Conservation (phyloP, 495 filamentous ascomycete species). For the Annulohypoxylon maeteangense region DNA sequence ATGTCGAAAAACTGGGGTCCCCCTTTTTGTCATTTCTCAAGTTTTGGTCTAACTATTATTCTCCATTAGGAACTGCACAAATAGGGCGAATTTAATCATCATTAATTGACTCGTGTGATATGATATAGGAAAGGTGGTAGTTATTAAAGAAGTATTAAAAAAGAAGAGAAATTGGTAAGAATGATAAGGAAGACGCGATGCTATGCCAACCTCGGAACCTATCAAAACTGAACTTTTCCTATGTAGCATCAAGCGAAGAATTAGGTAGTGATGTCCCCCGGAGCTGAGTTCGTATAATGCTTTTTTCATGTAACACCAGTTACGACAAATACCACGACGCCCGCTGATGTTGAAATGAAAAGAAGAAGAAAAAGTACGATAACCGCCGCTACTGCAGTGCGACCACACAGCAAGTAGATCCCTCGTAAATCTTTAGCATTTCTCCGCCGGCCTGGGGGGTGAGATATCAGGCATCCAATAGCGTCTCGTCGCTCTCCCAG, state of each 20-base stretch:
- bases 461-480: conserved; percentile 45
- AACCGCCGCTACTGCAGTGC: conserved; percentile 41
- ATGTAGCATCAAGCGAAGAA: not conserved
- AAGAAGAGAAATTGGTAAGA: not conserved
- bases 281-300: conserved; percentile 18
- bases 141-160: not conserved
- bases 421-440: conserved; percentile 17
- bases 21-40: not conserved
- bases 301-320: conserved; percentile 15
- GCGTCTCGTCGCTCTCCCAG: conserved; percentile 57
- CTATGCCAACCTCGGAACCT: too few relatives aligned
- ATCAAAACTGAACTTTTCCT: not conserved
- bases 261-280: not conserved
- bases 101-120: not conserved
- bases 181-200: not conserved
- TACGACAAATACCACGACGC: conserved; percentile 30
- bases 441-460: not conserved
- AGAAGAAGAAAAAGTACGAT: conserved; percentile 25
- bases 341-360: conserved; percentile 26
- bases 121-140: not conserved
- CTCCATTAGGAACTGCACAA: not conserved
- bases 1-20: not conserved
- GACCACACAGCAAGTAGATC: conserved; percentile 24
- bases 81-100: not conserved
- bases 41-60: not conserved